A percentile compares a stretch with the other conserved stretches of the same genome.
These are phyloP conservation scores for Chrysoporthe deuterocubensis DNA, from an alignment of 2,329 filamentous ascomycete species.

Conservation along the genomic window DNA sequence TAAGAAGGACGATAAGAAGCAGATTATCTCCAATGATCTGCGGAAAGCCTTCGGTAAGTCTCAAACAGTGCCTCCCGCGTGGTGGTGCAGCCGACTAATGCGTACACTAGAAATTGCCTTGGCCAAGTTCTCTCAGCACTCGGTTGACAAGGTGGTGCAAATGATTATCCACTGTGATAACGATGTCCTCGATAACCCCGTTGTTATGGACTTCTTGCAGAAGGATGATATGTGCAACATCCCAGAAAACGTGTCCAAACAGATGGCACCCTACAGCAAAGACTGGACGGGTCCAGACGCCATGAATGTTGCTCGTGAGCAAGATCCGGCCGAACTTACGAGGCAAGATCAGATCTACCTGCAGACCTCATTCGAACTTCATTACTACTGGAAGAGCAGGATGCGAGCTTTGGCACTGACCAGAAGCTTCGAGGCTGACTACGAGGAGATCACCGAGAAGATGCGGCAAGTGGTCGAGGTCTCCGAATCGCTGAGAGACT, in stretches of 20 bases:
- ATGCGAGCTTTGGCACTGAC: constrained; percentile 90
- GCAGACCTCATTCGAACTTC: constrained; percentile 89
- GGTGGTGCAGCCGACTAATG: constrained; percentile 37
- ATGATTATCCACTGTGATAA: constrained; percentile 96
- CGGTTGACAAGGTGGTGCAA: constrained; percentile 82
- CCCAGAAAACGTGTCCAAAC: constrained; percentile 85
- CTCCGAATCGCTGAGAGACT: constrained; percentile 87
- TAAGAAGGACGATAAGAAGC: constrained; percentile 95
- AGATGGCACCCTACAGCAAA: constrained; percentile 93
- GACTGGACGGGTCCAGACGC: constrained; percentile 94
- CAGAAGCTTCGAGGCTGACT: constrained; percentile 82
- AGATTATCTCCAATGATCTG: constrained; percentile 89
- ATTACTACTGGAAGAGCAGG: constrained; percentile 98
- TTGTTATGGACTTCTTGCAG: constrained; percentile 96
- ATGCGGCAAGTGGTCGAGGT: constrained; percentile 84
- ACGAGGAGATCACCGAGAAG: constrained; percentile 87
- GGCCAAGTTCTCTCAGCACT: constrained; percentile 85
- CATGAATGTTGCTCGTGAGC: constrained; percentile 75
- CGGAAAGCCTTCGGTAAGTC: constrained; percentile 79
- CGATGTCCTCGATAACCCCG: constrained; percentile 83
- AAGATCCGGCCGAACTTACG: constrained; percentile 86
- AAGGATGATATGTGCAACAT: constrained; percentile 92
- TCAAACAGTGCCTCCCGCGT: not conserved
- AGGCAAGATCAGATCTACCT: constrained; percentile 95
- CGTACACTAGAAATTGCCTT: constrained; percentile 73